Conservation (phyloP, 116 monocot genomes). For the Iris pallida region DNA sequence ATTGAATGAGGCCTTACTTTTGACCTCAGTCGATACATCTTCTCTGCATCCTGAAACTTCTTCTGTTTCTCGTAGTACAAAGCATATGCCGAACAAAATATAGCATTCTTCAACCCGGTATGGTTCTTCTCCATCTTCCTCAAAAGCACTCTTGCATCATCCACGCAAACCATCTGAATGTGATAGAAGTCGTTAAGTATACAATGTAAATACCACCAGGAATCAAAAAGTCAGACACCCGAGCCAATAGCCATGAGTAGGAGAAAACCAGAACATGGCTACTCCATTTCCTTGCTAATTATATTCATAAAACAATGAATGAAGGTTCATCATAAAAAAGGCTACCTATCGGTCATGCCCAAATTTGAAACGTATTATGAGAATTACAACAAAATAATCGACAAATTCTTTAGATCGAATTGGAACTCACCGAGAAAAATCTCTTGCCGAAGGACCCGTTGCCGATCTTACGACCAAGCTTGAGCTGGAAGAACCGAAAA, state of each 20-base stretch:
- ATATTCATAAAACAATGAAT: neutral
- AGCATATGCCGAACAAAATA: slow-evolving; percentile 78
- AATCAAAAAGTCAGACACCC: neutral
- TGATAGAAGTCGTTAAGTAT: neutral
- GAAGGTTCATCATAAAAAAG: neutral
- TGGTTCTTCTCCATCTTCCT: slow-evolving; percentile 79
- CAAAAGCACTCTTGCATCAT: slow-evolving; percentile 63
- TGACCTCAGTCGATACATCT: slow-evolving; percentile 67
- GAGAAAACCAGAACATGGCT: neutral
- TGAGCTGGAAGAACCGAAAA: no score
- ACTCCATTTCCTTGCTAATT: neutral
- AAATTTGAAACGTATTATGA: no score
- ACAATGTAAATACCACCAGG: neutral
- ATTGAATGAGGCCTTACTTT: slow-evolving; percentile 42
- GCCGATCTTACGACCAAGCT: no score
- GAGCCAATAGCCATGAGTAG: neutral
- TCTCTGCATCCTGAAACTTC: slow-evolving; percentile 68
- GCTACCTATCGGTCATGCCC: neutral
- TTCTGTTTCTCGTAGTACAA: slow-evolving; percentile 80
- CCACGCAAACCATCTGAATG: slow-evolving; percentile 87
- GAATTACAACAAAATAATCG: no score
- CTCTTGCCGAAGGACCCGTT: no score
- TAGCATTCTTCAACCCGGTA: slow-evolving; percentile 62
- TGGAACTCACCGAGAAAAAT: no score
- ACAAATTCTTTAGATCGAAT: no score